phyloP scores from a whole-genome alignment of 1,284 basidiomycete species.

The Ceratobasidium papillatum region DNA sequence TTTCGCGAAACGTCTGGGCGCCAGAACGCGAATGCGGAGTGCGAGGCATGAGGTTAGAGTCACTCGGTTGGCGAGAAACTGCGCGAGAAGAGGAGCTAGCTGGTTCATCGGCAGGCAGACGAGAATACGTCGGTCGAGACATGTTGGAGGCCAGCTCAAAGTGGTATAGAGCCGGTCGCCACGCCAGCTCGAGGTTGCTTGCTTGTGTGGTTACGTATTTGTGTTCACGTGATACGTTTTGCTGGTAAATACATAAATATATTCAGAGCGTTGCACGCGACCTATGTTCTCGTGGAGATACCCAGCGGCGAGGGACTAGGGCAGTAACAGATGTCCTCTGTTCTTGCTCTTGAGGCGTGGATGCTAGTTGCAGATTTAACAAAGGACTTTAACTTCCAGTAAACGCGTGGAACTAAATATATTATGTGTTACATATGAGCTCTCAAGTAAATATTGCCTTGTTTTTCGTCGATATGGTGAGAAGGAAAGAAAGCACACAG shows the following conservation, averaged over 20 bases:
- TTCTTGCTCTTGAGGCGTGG: too few species aligned
- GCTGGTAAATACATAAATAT: too few species aligned
- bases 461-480: neutral
- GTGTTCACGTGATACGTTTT: neutral
- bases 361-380: too few species aligned
- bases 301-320: too few species aligned
- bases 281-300: too few species aligned
- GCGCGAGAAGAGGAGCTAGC: slow-evolving; percentile 1
- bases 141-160: slow-evolving; percentile 38
- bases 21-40: slow-evolving; percentile 36
- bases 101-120: neutral
- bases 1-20: slow-evolving; percentile 27
- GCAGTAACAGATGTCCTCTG: too few species aligned
- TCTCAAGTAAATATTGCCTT: neutral
- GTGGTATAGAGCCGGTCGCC: slow-evolving; percentile 5
- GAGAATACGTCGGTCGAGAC: slow-evolving; percentile 33
- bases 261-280: too few species aligned
- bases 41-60: slow-evolving; percentile 31
- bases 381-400: neutral
- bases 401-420: neutral
- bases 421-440: slow-evolving; percentile 3
- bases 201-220: neutral
- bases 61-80: slow-evolving; percentile 14
- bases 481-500: neutral
- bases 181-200: neutral